A percentile compares a stretch with the other conserved stretches of the same genome.
phyloP scores from a whole-genome alignment of 2,329 filamentous ascomycete genomes.

The Cordyceps pruinosa region DNA sequence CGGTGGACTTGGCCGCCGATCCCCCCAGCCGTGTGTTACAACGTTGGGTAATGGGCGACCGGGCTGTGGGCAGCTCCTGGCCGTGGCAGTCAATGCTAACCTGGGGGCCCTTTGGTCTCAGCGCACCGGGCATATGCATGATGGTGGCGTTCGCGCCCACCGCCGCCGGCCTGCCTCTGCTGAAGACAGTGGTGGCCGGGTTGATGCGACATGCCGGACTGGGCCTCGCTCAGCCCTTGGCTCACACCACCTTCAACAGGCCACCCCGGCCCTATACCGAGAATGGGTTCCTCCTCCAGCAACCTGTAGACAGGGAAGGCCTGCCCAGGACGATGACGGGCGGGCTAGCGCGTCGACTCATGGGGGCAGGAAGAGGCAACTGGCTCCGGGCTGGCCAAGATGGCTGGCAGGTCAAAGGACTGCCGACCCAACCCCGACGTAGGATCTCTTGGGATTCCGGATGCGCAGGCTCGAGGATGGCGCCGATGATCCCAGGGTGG shows the following conservation, averaged over 20 bases:
- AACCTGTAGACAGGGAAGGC: neutral
- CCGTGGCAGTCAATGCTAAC: neutral
- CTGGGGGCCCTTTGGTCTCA: neutral
- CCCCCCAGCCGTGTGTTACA: neutral
- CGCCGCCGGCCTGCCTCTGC: neutral
- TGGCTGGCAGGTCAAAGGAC: too few relatives aligned
- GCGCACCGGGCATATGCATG: conserved; percentile 6
- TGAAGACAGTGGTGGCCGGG: neutral
- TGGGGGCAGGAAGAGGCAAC: too few relatives aligned
- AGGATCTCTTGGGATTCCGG: neutral
- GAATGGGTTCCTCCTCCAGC: neutral
- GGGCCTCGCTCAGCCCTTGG: conserved; percentile 4
- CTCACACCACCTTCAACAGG: neutral
- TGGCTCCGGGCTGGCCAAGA: too few relatives aligned
- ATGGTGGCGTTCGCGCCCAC: conserved; percentile 7
- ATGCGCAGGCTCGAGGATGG: neutral
- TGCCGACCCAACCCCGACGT: neutral
- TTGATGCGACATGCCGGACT: conserved; percentile 11
- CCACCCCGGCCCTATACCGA: conserved; percentile 5
- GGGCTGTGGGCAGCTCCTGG: neutral
- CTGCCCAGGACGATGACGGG: too few relatives aligned
- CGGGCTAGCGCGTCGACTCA: too few relatives aligned
- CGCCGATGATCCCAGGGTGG: neutral
- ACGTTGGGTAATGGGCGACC: neutral
- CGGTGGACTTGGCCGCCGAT: conserved; percentile 7